A percentile compares a stretch with the other conserved stretches of the same genome.
These are phyloP conservation scores for Iberis pinnata DNA, from an alignment of 345 rosid genomes.

Conservation along the genomic window DNA sequence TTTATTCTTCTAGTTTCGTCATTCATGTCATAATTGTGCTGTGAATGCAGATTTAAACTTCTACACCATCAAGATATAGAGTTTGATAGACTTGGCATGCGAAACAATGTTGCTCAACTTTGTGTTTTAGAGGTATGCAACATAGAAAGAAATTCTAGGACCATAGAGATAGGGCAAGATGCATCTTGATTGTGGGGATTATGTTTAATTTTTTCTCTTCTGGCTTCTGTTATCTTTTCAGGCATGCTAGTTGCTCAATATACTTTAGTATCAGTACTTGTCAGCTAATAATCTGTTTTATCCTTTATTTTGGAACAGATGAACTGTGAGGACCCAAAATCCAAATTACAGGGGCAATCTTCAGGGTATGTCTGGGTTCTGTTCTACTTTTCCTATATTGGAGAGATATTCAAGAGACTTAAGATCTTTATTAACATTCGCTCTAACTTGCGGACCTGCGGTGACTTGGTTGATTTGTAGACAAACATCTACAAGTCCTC, in stretches of 20 bases:
- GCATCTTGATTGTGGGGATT: slow-evolving; percentile 7
- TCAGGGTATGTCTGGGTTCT: slow-evolving; percentile 34
- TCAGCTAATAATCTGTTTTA: neutral
- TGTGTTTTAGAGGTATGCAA: slow-evolving; percentile 72
- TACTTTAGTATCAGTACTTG: neutral
- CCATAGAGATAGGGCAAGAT: slow-evolving; percentile 4
- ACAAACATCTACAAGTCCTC: slow-evolving; percentile 30
- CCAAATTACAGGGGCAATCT: slow-evolving; percentile 21
- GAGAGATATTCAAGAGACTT: neutral
- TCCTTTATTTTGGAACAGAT: slow-evolving; percentile 33
- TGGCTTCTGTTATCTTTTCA: neutral
- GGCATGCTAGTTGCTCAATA: neutral
- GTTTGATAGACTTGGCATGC: slow-evolving; percentile 75
- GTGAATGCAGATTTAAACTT: slow-evolving; percentile 62
- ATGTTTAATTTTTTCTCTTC: too few species aligned
- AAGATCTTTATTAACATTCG: slow-evolving; percentile 4
- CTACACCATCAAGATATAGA: slow-evolving; percentile 72
- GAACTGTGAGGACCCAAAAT: slow-evolving; percentile 29
- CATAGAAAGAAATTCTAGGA: neutral
- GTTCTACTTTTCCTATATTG: neutral
- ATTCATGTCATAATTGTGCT: slow-evolving; percentile 22
- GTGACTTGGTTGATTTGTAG: slow-evolving; percentile 25
- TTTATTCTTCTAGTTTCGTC: slow-evolving; percentile 20
- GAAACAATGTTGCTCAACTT: slow-evolving; percentile 87
- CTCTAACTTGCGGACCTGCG: neutral